Conservation (phyloP, 768 basidiomycete species). For the Amanita rimosa region DNA sequence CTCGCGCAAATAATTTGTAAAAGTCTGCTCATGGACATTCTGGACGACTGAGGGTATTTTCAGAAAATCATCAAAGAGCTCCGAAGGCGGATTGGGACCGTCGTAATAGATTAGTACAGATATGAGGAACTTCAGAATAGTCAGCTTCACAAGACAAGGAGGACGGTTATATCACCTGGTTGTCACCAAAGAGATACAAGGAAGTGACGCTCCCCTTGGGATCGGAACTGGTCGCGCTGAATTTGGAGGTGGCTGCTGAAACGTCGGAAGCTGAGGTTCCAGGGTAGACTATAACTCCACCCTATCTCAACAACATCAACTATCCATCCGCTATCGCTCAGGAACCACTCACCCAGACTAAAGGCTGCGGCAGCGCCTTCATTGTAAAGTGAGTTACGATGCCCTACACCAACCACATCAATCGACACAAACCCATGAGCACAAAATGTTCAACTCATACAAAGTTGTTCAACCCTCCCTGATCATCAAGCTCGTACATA, state of each 20-base stretch:
- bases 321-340: background rate
- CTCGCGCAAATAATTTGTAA: slow-evolving; percentile 21
- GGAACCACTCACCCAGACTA: slow-evolving; percentile 42
- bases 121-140: slow-evolving; percentile 7
- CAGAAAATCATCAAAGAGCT: slow-evolving; percentile 36
- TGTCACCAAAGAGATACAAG: slow-evolving; percentile 27
- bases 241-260: slow-evolving; percentile 26
- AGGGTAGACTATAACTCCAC: slow-evolving; percentile 31
- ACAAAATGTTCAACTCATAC: slow-evolving; percentile 21
- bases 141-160: background rate
- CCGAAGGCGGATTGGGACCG: slow-evolving; percentile 28
- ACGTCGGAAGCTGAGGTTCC: slow-evolving; percentile 8
- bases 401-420: too few relatives aligned
- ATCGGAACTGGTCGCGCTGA: slow-evolving; percentile 27
- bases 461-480: slow-evolving; percentile 60
- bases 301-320: slow-evolving; percentile 19
- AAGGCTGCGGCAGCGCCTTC: slow-evolving; percentile 34
- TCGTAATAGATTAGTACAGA: slow-evolving; percentile 23
- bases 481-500: background rate
- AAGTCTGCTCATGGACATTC: slow-evolving; percentile 21
- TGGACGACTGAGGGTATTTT: slow-evolving; percentile 22
- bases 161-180: slow-evolving; percentile 16
- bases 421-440: too few relatives aligned
- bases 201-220: slow-evolving; percentile 40
- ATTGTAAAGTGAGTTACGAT: slow-evolving; percentile 50